phyloP scores from a whole-genome alignment of 2,329 filamentous ascomycete species.

The Chalaropsis ovoidea region DNA sequence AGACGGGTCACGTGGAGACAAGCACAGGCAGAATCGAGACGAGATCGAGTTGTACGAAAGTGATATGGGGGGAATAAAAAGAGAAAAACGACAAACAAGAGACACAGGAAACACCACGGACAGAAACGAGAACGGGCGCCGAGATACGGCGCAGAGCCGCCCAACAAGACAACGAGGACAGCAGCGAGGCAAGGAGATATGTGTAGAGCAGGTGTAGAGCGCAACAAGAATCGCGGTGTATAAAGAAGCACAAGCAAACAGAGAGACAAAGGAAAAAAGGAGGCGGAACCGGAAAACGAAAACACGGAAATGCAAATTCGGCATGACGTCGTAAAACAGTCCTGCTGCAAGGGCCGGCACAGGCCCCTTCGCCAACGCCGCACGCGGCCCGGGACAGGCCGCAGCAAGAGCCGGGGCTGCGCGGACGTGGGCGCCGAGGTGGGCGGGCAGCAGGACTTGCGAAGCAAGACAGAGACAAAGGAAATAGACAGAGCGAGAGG shows the following conservation, averaged over 20 bases:
- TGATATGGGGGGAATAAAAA: neutral
- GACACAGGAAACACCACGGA: conserved; percentile 5
- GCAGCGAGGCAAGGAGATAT: neutral
- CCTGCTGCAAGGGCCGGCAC: too few relatives aligned
- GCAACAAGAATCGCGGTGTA: neutral
- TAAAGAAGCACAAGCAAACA: neutral
- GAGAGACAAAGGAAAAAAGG: neutral
- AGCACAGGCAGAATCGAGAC: neutral
- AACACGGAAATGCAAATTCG: conserved; percentile 1
- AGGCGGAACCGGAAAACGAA: neutral
- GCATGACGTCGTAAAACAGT: conserved; percentile 15
- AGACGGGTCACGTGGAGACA: neutral
- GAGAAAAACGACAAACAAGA: conserved; percentile 2
- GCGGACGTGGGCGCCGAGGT: too few relatives aligned
- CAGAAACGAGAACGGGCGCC: neutral
- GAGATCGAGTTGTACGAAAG: too few relatives aligned
- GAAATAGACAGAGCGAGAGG: neutral
- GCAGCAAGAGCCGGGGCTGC: too few relatives aligned
- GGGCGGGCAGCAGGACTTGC: neutral
- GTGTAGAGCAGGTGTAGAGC: neutral
- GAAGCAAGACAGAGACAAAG: conserved; percentile 1
- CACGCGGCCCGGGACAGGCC: too few relatives aligned
- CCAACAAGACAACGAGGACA: conserved; percentile 9
- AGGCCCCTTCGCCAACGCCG: too few relatives aligned
- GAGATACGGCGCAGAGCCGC: too few relatives aligned